Percentiles rank a stretch among this genome's conserved stretches.
phyloP scores from a whole-genome alignment of 2,329 filamentous ascomycete genomes.

The Penicillium occitanis region DNA sequence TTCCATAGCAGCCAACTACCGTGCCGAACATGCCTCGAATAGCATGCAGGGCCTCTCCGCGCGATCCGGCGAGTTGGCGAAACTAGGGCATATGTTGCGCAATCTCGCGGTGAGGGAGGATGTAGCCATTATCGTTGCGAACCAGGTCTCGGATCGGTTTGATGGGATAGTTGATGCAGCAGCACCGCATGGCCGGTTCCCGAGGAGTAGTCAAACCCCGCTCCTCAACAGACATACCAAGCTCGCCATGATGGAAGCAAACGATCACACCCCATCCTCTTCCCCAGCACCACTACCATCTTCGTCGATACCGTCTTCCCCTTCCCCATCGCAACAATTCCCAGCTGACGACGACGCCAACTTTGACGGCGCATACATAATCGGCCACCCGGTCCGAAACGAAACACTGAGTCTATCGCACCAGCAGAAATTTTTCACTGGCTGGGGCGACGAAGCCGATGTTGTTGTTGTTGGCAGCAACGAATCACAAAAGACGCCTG shows the following conservation, averaged over 20 bases:
- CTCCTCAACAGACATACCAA: not conserved
- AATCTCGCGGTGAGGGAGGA: conserved; percentile 71
- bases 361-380: conserved; percentile 37
- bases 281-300: not conserved
- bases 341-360: conserved; percentile 30
- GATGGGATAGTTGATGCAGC: conserved; percentile 26
- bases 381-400: conserved; percentile 39
- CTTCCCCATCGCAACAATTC: conserved; percentile 34
- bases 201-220: conserved; percentile 7
- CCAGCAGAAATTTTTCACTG: conserved; percentile 92
- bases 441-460: conserved; percentile 73
- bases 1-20: conserved; percentile 92
- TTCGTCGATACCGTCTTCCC: not conserved
- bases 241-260: not conserved
- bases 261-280: conserved; percentile 7
- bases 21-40: conserved; percentile 66
- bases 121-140: conserved; percentile 85
- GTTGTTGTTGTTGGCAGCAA: not conserved
- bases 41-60: conserved; percentile 62
- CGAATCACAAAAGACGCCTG: conserved; percentile 70
- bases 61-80: conserved; percentile 73
- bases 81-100: conserved; percentile 71
- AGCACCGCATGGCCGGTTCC: not conserved
- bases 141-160: conserved; percentile 93
- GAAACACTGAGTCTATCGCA: conserved; percentile 74